These are phyloP conservation scores for Mycena polygramma DNA, from an alignment of 768 basidiomycete species.

Conservation along the genomic window DNA sequence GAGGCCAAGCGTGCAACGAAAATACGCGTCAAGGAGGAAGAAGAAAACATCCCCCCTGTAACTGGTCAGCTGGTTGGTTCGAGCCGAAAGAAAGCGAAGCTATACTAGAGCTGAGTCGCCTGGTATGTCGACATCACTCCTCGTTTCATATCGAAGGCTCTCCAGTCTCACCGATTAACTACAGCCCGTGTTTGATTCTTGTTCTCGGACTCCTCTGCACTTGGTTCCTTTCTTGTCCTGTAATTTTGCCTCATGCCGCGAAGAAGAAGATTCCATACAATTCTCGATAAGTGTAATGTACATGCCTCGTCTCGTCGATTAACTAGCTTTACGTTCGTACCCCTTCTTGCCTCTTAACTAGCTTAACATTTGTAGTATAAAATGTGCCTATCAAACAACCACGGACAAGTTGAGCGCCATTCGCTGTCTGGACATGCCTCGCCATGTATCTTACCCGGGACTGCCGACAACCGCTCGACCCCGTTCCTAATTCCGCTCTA, in stretches of 20 bases:
- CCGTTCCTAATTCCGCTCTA: no score
- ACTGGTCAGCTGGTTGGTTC: not conserved
- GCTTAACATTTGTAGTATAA: no score
- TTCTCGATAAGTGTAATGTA: not conserved
- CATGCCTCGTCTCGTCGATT: conserved; percentile 4
- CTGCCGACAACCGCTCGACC: no score
- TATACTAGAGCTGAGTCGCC: not conserved
- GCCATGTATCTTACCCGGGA: no score
- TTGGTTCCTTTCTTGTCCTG: no score
- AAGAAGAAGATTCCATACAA: not conserved
- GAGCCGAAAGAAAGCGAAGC: conserved; percentile 17
- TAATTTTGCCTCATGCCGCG: no score
- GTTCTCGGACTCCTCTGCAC: no score
- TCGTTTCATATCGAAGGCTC: not conserved
- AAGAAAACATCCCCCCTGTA: conserved; percentile 23
- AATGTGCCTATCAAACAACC: no score
- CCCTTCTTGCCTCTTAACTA: not conserved
- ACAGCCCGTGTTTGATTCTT: no score
- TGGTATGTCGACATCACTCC: no score
- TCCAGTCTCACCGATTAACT: conserved; percentile 2
- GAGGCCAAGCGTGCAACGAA: conserved; percentile 19
- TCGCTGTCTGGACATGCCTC: no score
- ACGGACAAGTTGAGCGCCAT: no score
- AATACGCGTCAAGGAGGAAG: conserved; percentile 20
- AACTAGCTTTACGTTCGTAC: conserved; percentile 7